These are phyloP conservation scores for Akanthomyces uredinophilus DNA, from an alignment of 2,329 filamentous ascomycete species.

Conservation along the genomic window DNA sequence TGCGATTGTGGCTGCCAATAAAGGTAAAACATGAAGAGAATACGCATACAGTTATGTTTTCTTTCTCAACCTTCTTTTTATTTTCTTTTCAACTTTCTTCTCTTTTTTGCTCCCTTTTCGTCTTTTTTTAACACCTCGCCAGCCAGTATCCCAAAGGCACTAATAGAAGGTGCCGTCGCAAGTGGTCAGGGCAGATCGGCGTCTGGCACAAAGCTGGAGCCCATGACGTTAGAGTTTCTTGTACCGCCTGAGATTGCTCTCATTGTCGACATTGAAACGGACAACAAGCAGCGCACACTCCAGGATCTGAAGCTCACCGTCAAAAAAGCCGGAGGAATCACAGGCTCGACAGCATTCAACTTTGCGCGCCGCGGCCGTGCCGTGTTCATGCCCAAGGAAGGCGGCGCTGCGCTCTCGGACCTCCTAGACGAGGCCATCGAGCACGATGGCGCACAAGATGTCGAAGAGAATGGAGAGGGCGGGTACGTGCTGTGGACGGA, in stretches of 20 bases:
- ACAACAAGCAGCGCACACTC: constrained; percentile 68
- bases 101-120: too few relatives aligned
- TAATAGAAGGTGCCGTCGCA: constrained; percentile 80
- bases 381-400: constrained; percentile 55
- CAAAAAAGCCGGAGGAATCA: constrained; percentile 64
- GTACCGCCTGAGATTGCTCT: constrained; percentile 71
- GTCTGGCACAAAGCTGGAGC: constrained; percentile 71
- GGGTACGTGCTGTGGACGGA: constrained; percentile 56
- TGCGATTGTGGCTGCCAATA: constrained; percentile 72
- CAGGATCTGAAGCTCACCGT: constrained; percentile 67
- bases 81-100: too few relatives aligned
- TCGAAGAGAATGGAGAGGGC: constrained; percentile 63
- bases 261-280: constrained; percentile 81
- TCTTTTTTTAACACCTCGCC: constrained; percentile 17
- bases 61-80: too few relatives aligned
- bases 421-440: constrained; percentile 80
- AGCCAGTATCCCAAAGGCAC: constrained; percentile 75
- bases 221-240: constrained; percentile 72
- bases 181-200: constrained; percentile 80
- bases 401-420: constrained; percentile 57
- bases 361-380: constrained; percentile 78
- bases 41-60: too few relatives aligned
- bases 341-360: constrained; percentile 73
- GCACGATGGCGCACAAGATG: constrained; percentile 67
- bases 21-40: constrained; percentile 41